These are phyloP conservation scores for Atractiella rhizophila DNA, from an alignment of 768 basidiomycete species.

Conservation along the genomic window DNA sequence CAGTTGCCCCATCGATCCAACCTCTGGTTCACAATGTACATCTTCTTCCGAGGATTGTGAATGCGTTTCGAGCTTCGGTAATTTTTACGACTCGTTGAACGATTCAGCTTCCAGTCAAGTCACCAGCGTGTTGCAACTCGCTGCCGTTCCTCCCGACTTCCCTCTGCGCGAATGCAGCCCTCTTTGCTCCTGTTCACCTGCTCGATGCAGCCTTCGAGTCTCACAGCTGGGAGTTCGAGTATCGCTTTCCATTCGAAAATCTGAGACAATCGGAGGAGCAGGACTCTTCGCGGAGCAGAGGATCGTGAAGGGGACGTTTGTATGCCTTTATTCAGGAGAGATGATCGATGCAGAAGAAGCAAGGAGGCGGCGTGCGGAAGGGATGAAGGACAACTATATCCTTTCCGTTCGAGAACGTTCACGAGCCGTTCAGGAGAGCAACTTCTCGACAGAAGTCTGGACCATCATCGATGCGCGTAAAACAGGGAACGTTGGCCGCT, in stretches of 20 bases:
- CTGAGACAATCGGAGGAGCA: conserved; percentile 11
- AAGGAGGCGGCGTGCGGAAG: conserved; percentile 9
- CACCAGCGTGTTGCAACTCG: too few relatives aligned
- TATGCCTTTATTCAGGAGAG: conserved; percentile 21
- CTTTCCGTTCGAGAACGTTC: conserved; percentile 17
- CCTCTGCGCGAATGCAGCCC: conserved; percentile 21
- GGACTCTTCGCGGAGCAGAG: conserved; percentile 12
- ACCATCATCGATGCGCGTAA: conserved; percentile 19
- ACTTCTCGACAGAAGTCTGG: too few relatives aligned
- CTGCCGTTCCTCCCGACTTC: conserved; percentile 17
- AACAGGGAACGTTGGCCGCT: conserved; percentile 19
- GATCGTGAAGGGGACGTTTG: conserved; percentile 16
- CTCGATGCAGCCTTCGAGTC: conserved; percentile 15
- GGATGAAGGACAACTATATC: conserved; percentile 19
- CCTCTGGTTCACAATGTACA: too few relatives aligned
- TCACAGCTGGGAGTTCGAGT: conserved; percentile 17
- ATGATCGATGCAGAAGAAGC: conserved; percentile 17
- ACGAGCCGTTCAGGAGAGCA: conserved; percentile 3
- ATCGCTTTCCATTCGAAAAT: not conserved
- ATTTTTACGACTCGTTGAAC: too few relatives aligned
- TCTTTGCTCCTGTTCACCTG: conserved; percentile 14
- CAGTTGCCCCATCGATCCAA: too few relatives aligned
- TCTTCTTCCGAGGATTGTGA: too few relatives aligned
- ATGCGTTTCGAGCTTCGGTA: too few relatives aligned
- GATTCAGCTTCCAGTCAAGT: too few relatives aligned